Conservation (phyloP, 2,329 filamentous ascomycete genomes). For the Drechslerella coelobrocha region DNA sequence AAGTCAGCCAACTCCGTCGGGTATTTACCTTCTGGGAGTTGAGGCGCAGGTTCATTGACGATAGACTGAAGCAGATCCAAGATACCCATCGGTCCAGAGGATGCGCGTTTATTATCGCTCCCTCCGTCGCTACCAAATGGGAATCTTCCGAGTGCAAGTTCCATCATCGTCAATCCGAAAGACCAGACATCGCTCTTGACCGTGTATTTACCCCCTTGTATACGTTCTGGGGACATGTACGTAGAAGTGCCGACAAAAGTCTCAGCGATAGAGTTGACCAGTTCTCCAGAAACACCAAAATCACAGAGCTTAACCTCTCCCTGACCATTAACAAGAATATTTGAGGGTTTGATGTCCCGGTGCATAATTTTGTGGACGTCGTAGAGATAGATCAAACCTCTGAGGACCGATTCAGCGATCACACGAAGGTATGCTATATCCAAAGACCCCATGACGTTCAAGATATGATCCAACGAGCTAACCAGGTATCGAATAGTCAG, state of each 20-base stretch:
- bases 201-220: slow-evolving; percentile 94
- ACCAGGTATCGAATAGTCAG: slow-evolving; percentile 50
- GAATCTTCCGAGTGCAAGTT: slow-evolving; percentile 95
- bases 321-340: slow-evolving; percentile 92
- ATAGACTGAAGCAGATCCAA: slow-evolving; percentile 96
- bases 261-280: slow-evolving; percentile 96
- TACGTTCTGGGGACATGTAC: slow-evolving; percentile 98
- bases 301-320: slow-evolving; percentile 97
- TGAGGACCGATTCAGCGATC: slow-evolving; percentile 93
- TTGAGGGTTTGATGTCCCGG: slow-evolving; percentile 97
- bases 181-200: slow-evolving; percentile 99
- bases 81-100: slow-evolving; percentile 83
- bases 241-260: slow-evolving; percentile 98
- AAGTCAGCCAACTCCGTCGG: slow-evolving; percentile 93
- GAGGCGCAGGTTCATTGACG: slow-evolving; percentile 92
- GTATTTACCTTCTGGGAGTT: slow-evolving; percentile 95
- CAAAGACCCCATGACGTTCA: slow-evolving; percentile 91
- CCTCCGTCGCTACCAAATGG: slow-evolving; percentile 86
- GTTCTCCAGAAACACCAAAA: slow-evolving; percentile 97
- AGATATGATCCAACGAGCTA: slow-evolving; percentile 91
- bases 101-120: slow-evolving; percentile 71
- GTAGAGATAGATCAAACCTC: slow-evolving; percentile 93
- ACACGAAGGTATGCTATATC: slow-evolving; percentile 96
- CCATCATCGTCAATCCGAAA: slow-evolving; percentile 94
- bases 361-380: slow-evolving; percentile 98